A percentile compares a stretch with the other conserved stretches of the same genome.
Conservation (phyloP, 148 eudicot genomes). For the Beta vulgaris region DNA sequence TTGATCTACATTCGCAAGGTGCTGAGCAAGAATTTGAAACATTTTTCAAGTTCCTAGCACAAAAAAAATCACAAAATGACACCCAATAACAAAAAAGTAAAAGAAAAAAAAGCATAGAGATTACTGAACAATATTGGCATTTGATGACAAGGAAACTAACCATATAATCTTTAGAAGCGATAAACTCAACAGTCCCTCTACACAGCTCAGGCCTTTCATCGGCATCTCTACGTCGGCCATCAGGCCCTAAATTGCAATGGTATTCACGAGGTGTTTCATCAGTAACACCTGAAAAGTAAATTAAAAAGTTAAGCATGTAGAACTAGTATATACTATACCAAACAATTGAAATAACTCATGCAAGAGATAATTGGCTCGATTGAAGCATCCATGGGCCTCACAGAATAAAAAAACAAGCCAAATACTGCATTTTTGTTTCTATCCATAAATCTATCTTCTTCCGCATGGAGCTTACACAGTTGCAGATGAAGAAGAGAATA, state of each 20-base stretch:
- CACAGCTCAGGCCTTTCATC: conserved; percentile 97
- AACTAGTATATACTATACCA: neutral
- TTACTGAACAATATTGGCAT: neutral
- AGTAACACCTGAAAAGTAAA: conserved; percentile 62
- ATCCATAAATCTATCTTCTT: neutral
- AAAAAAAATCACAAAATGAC: conserved; percentile 2
- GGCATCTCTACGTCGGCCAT: conserved; percentile 97
- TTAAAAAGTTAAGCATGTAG: conserved; percentile 2
- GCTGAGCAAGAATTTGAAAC: neutral
- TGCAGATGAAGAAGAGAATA: neutral
- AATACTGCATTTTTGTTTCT: neutral
- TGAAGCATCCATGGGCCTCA: neutral
- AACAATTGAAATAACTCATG: neutral
- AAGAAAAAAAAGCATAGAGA: neutral
- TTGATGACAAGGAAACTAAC: conserved; percentile 29
- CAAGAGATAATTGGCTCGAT: neutral
- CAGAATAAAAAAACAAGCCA: no score
- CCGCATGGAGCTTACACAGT: neutral
- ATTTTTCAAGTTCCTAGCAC: neutral
- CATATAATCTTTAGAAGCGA: conserved; percentile 86
- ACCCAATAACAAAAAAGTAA: neutral
- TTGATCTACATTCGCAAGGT: neutral
- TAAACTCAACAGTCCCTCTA: conserved; percentile 96
- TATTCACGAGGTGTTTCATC: conserved; percentile 97
- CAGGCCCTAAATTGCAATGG: conserved; percentile 93